A percentile compares a stretch with the other conserved stretches of the same genome.
These are phyloP conservation scores for Chlamydomonas sphaeroides DNA, from an alignment of 139 green algal genomes.

Conservation along the genomic window DNA sequence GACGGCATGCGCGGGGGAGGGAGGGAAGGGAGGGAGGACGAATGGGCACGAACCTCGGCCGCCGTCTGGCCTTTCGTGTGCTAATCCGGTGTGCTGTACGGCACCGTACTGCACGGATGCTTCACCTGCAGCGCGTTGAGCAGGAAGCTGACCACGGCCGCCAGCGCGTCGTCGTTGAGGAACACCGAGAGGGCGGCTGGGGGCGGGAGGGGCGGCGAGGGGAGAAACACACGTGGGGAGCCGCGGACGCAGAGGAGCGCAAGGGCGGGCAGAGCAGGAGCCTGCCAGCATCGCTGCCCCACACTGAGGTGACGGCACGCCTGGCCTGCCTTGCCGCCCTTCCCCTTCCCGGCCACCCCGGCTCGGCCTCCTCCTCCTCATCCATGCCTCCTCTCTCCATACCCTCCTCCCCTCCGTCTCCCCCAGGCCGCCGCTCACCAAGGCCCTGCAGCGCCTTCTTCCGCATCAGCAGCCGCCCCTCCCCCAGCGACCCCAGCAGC, in stretches of 20 bases:
- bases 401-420: not conserved
- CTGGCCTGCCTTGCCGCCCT: too few species aligned
- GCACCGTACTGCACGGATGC: too few species aligned
- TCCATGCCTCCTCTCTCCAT: not conserved
- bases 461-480: constrained; percentile 65
- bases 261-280: too few species aligned
- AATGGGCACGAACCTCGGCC: too few species aligned
- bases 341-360: not conserved
- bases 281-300: too few species aligned
- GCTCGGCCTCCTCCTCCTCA: not conserved
- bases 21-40: too few species aligned
- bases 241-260: too few species aligned
- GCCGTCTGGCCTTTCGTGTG: too few species aligned
- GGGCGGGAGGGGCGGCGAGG: not conserved
- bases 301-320: too few species aligned
- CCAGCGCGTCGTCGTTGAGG: constrained; percentile 71
- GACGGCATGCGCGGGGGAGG: too few species aligned
- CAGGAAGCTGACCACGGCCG: constrained; percentile 55
- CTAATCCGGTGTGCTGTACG: too few species aligned
- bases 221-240: too few species aligned
- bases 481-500: constrained; percentile 79
- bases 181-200: constrained; percentile 72
- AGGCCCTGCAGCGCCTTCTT: constrained; percentile 78
- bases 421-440: constrained; percentile 46
- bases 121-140: constrained; percentile 70